A percentile compares a stretch with the other conserved stretches of the same genome.
These are phyloP conservation scores for Coemansia sp. DNA, from an alignment of 192 early-diverging fungal species.

Conservation along the genomic window DNA sequence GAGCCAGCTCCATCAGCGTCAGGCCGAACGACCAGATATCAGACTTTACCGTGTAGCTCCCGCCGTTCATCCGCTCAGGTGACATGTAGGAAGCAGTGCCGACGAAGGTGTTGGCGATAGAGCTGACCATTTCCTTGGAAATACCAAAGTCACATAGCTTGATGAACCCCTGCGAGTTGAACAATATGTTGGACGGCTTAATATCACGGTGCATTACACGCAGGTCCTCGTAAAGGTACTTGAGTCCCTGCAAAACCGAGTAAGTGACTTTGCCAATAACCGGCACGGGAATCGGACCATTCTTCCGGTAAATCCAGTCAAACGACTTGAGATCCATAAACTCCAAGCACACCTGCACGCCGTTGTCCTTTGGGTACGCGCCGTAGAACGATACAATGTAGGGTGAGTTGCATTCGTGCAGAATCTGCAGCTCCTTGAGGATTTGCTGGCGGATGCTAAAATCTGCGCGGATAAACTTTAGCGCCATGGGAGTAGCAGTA, in stretches of 20 bases:
- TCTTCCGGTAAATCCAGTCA: conserved; percentile 88
- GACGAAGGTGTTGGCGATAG: conserved; percentile 82
- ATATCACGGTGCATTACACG: conserved; percentile 94
- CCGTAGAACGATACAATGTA: conserved; percentile 98
- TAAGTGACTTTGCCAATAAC: conserved; percentile 81
- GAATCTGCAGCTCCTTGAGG: conserved; percentile 90
- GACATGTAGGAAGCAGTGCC: conserved; percentile 84
- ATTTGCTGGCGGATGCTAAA: conserved; percentile 81
- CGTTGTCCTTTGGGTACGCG: conserved; percentile 80
- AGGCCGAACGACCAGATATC: conserved; percentile 84
- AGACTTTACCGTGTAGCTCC: conserved; percentile 75
- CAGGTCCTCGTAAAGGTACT: conserved; percentile 84
- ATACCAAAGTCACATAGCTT: conserved; percentile 92
- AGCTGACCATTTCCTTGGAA: conserved; percentile 80
- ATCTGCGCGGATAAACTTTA: conserved; percentile 74
- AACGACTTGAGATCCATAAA: conserved; percentile 94
- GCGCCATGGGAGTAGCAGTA: conserved; percentile 89
- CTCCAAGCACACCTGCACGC: conserved; percentile 95
- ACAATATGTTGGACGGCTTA: conserved; percentile 84
- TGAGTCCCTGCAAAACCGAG: conserved; percentile 71
- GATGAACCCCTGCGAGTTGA: conserved; percentile 75
- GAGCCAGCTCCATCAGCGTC: conserved; percentile 75
- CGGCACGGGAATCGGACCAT: conserved; percentile 85
- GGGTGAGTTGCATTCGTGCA: conserved; percentile 92
- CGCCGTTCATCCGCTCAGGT: conserved; percentile 78